phyloP scores from a whole-genome alignment of 2,329 filamentous ascomycete species.

The Pestalotiopsis sp. region DNA sequence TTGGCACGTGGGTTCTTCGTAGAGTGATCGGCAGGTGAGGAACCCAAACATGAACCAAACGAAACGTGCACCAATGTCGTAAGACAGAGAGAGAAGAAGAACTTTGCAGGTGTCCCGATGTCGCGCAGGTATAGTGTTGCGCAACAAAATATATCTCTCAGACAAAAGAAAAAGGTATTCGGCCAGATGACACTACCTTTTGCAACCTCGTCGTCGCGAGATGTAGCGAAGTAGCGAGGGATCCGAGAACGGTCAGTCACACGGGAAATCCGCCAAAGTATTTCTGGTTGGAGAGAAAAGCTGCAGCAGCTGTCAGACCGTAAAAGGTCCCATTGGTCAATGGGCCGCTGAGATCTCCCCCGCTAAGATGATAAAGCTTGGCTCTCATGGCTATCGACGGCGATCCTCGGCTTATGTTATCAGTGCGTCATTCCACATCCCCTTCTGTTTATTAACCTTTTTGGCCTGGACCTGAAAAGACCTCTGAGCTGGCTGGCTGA shows the following conservation, averaged over 20 bases:
- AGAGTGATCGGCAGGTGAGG: not conserved
- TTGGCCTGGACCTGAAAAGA: not conserved
- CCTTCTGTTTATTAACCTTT: not conserved
- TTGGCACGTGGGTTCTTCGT: not conserved
- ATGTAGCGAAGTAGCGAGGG: not conserved
- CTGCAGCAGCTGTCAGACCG: conserved; percentile 9
- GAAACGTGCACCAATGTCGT: not conserved
- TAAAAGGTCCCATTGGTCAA: conserved; percentile 6
- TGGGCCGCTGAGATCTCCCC: not conserved
- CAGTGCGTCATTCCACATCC: not conserved
- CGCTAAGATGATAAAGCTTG: not conserved
- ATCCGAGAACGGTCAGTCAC: not conserved
- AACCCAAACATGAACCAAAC: not conserved
- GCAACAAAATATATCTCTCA: not conserved
- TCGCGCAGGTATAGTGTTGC: not conserved
- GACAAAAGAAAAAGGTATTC: not conserved
- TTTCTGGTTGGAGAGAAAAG: not conserved
- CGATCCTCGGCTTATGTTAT: conserved; percentile 11
- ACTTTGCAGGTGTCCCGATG: not conserved
- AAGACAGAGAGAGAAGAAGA: no score
- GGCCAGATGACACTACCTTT: not conserved
- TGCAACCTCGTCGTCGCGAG: conserved; percentile 3
- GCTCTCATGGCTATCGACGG: conserved; percentile 8
- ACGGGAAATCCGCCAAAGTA: not conserved
- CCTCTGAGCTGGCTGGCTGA: not conserved